These are phyloP conservation scores for Gymnopus androsaceus DNA, from an alignment of 1,284 basidiomycete species.

Conservation along the genomic window DNA sequence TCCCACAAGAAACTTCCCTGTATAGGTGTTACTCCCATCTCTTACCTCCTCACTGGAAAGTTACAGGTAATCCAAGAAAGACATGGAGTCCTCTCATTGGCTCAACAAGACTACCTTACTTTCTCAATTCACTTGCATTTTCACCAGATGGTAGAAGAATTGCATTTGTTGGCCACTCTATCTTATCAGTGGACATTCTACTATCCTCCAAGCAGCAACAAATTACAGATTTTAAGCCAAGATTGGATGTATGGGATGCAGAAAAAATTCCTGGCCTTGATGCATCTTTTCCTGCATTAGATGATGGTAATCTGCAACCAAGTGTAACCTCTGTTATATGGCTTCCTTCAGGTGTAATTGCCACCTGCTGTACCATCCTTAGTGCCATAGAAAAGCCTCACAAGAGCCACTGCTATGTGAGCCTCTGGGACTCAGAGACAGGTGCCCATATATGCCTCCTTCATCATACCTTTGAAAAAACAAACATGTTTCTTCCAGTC, in stretches of 20 bases:
- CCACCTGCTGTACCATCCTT: conserved; percentile 2
- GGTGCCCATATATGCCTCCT: conserved; percentile 1
- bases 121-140: background rate
- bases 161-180: background rate
- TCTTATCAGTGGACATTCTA: background rate
- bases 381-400: background rate
- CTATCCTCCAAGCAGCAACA: background rate
- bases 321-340: background rate
- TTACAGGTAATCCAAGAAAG: background rate
- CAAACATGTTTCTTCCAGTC: conserved; percentile 6
- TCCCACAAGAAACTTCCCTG: background rate
- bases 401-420: background rate
- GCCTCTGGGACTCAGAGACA: conserved; percentile 3
- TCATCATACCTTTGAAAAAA: background rate
- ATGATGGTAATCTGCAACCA: background rate
- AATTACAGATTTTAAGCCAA: no score
- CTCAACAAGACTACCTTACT: background rate
- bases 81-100: conserved; percentile 1
- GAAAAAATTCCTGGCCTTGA: background rate
- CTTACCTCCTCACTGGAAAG: conserved; percentile 1
- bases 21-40: background rate
- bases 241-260: background rate
- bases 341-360: background rate
- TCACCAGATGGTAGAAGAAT: background rate
- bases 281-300: background rate